Base-by-base conservation (phyloP, 495 filamentous ascomycete genomes). In the Peziza echinospora region DNA sequence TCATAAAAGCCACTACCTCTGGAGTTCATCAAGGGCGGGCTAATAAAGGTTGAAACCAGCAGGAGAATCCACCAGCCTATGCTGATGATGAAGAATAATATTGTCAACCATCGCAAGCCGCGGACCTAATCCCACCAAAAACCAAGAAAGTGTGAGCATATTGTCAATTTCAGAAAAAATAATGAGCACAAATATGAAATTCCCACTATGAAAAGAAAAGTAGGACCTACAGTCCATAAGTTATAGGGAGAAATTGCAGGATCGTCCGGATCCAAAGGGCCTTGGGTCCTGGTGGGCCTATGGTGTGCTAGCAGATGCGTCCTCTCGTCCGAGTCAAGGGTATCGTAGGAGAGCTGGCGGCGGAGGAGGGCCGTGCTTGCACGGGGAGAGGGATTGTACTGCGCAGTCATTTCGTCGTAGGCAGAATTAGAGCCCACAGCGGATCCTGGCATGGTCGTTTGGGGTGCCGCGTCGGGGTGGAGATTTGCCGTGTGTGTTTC, bases 221-320 rank as follows among this genome's bases (percentile, higher is more conserved):
- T 37, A 37, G 30, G 30, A 11, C 30, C 30, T 28, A 97, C 80
- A 50, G 74, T 80, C 75, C 81, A 92, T 45, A 94, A 75, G 57
- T 97, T 97, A 65, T 93, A 93, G 0, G 89, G 89, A 1, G 89
- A 85, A 24, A 96, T 89, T 46, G 86, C 86, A 44, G 87, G 89
- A 62, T 94, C 87, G 70, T 93, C 83, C n/a, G 86, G 87, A 50
- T 78, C 80, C 37, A 94, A 65, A 54, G 30, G 30, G 6, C 30
- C 30, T n/a, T n/a, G n/a, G 19, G 19, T 13, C 30, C 30, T 37
- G 13, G 30, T 1, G 19, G 1, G 13, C 13, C 30, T 11, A 17
- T 17, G 13, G 3, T 11, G 30, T 7, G 13, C 30, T 13, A 37
- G 30, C 6, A 37, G 19, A 11, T 17, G 13, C 19, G 30, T 13